phyloP scores from a whole-genome alignment of 768 basidiomycete genomes.

The Postia placenta region DNA sequence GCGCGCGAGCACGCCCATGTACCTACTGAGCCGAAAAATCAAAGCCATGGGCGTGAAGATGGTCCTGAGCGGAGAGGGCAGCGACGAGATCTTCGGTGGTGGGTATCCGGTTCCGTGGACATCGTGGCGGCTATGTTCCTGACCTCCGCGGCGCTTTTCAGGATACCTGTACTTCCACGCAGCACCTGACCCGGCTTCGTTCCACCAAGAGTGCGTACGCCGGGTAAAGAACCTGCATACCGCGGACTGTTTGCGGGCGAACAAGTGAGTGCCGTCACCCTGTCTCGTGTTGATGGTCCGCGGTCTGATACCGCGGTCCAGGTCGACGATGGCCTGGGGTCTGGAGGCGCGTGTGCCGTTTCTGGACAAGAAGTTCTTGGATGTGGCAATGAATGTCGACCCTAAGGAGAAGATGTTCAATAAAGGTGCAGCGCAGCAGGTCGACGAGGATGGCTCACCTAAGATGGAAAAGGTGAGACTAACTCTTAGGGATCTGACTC shows the following conservation, averaged over 20 bases:
- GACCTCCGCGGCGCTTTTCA: not conserved
- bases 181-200: constrained; percentile 79
- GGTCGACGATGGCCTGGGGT: constrained; percentile 99
- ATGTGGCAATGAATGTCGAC: constrained; percentile 87
- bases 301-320: constrained; percentile 21
- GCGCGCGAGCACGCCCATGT: constrained; percentile 97
- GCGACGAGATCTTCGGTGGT: constrained; percentile 97
- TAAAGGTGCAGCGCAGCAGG: constrained; percentile 68
- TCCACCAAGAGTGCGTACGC: constrained; percentile 92
- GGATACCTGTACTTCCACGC: constrained; percentile 99
- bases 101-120: too few species aligned
- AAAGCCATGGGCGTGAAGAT: constrained; percentile 99
- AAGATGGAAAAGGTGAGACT: constrained; percentile 91
- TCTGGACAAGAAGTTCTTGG: constrained; percentile 94
- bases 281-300: not conserved
- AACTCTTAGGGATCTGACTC: not conserved
- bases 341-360: constrained; percentile 98
- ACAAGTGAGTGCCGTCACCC: constrained; percentile 60
- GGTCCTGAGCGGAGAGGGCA: constrained; percentile 97
- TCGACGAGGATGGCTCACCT: constrained; percentile 82
- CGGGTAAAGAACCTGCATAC: constrained; percentile 98
- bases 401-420: constrained; percentile 84
- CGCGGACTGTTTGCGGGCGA: constrained; percentile 93
- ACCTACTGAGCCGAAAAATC: constrained; percentile 94
- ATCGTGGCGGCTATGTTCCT: too few species aligned